Evolutionary conservation across 257 asterid genomes (phyloP).

Genomic region (Solanum lignicaule): DNA sequence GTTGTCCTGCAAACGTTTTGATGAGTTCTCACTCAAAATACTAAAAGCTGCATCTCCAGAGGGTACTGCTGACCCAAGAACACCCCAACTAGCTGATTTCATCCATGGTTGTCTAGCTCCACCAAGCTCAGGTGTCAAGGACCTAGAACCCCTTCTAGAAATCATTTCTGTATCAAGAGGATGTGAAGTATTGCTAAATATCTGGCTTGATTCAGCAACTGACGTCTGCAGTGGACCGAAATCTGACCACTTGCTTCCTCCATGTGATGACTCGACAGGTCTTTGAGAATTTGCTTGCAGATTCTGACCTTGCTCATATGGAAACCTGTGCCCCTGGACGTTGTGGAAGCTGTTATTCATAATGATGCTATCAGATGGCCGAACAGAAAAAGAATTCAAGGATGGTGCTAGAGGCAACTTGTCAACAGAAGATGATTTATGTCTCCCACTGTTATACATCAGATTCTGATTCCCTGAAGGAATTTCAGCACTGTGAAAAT

Average conservation of each 20-base stretch:
- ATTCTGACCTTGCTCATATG: constrained; percentile 17
- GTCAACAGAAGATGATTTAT: constrained; percentile 1
- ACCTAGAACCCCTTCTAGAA: constrained; percentile 13
- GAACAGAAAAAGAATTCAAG: constrained; percentile 23
- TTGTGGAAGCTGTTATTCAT: constrained; percentile 22
- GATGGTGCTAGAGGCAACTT: constrained; percentile 22
- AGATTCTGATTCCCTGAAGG: constrained; percentile 3
- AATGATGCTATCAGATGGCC: constrained; percentile 10
- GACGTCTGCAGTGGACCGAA: constrained; percentile 19
- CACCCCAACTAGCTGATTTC: constrained; percentile 45
- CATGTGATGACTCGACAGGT: constrained; percentile 25
- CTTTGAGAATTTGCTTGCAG: constrained; percentile 28
- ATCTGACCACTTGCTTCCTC: constrained; percentile 34
- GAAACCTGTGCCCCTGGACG: constrained; percentile 28
- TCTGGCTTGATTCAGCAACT: constrained; percentile 28
- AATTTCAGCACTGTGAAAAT: constrained; percentile 23
- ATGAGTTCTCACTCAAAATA: constrained; percentile 25
- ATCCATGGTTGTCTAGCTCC: constrained; percentile 23
- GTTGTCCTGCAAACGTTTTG: constrained; percentile 24
- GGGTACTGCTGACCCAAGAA: constrained; percentile 28
- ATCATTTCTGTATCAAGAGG: constrained; percentile 27
- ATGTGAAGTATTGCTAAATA: constrained; percentile 30
- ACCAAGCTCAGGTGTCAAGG: constrained; percentile 27
- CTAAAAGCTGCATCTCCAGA: constrained; percentile 26
- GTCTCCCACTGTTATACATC: not conserved